Conservation (phyloP, 768 basidiomycete species). For the Infundibulicybe gibba region DNA sequence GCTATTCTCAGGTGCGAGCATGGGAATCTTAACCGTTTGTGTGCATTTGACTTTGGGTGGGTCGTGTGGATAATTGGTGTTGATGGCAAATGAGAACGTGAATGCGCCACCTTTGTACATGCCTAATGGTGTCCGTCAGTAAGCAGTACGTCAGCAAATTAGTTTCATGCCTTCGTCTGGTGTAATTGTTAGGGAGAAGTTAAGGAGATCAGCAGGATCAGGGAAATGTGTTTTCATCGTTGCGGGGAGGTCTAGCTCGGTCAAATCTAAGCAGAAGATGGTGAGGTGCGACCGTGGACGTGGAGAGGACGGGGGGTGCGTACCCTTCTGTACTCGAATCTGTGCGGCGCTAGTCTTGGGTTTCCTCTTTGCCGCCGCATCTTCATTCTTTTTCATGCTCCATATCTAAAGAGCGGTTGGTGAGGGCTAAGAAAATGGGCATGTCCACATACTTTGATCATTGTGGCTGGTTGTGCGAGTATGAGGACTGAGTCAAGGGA, state of each 20-base stretch:
- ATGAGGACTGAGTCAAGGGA: conserved; percentile 20
- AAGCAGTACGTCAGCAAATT: conserved; percentile 3
- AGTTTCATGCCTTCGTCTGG: conserved; percentile 85
- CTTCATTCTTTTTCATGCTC: conserved; percentile 99
- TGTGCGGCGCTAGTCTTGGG: conserved; percentile 98
- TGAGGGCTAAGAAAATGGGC: background rate
- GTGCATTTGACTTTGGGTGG: conserved; percentile 99
- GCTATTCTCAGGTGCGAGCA: background rate
- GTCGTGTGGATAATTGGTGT: conserved; percentile 97
- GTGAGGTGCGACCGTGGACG: background rate
- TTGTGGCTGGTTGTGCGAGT: conserved; percentile 30
- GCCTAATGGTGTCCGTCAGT: conserved; percentile 42
- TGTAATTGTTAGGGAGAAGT: conserved; percentile 92
- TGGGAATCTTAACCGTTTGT: conserved; percentile 59
- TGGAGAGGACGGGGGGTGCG: background rate
- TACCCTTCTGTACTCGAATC: conserved; percentile 99
- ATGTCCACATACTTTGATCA: conserved; percentile 39
- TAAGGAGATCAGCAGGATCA: conserved; percentile 90
- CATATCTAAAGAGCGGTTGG: conserved; percentile 67
- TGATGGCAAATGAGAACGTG: conserved; percentile 92
- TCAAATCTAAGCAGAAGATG: conserved; percentile 61
- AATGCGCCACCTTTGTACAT: conserved; percentile 98
- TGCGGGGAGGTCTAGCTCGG: conserved; percentile 91
- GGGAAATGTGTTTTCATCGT: conserved; percentile 97
- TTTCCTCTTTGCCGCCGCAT: conserved; percentile 95